Percentiles rank a stretch among this genome's conserved stretches.
These are phyloP conservation scores for Solanum okadae DNA, from an alignment of 257 asterid genomes.

Conservation along the genomic window DNA sequence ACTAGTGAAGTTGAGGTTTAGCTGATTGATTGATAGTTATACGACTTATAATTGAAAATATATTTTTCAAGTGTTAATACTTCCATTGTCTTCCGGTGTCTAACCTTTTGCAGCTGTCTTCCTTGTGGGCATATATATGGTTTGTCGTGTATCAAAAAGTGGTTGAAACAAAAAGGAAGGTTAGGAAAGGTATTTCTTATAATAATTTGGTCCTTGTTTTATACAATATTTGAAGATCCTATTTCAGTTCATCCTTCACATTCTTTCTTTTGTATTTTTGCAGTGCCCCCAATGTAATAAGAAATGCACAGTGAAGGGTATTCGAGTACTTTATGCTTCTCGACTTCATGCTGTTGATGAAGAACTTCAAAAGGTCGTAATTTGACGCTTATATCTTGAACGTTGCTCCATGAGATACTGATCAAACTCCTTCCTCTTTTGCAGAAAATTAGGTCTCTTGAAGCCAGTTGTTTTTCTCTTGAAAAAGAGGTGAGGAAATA, in stretches of 20 bases:
- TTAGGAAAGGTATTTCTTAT: conserved; percentile 51
- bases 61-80: not conserved
- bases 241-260: not conserved
- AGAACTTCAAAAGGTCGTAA: conserved; percentile 60
- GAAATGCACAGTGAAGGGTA: conserved; percentile 50
- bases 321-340: conserved; percentile 70
- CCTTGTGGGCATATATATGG: conserved; percentile 96
- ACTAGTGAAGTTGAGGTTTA: not conserved
- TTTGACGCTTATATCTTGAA: not conserved
- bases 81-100: not conserved
- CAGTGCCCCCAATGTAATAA: conserved; percentile 94
- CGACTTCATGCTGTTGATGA: conserved; percentile 54
- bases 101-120: conserved; percentile 50
- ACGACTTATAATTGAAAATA: not conserved
- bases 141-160: conserved; percentile 69
- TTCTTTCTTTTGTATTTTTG: conserved; percentile 3
- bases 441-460: conserved; percentile 59
- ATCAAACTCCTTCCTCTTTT: conserved; percentile 4
- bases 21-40: not conserved
- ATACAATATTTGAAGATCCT: not conserved
- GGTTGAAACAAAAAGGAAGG: conserved; percentile 51
- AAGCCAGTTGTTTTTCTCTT: conserved; percentile 52
- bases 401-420: not conserved
- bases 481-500: conserved; percentile 57
- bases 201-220: not conserved